Percentiles rank a stretch among this genome's conserved stretches.
phyloP scores from a whole-genome alignment of 305 asterid genomes.

The Fraxinus platypoda region DNA sequence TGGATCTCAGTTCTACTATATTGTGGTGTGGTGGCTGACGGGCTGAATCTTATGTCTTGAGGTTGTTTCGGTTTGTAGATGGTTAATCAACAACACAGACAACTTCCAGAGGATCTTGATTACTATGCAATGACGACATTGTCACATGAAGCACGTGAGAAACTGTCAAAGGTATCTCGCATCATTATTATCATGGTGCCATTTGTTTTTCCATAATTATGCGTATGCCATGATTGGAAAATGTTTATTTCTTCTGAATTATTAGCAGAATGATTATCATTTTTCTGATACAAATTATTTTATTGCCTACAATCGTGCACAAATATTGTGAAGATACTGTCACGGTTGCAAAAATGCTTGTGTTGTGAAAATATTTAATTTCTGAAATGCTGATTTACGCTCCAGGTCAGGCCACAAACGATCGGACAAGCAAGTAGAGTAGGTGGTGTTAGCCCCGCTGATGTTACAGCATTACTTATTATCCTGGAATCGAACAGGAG shows the following conservation, averaged over 20 bases:
- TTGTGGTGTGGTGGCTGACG: conserved; percentile 3
- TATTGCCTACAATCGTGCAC: neutral
- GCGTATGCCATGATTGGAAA: neutral
- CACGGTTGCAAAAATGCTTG: neutral
- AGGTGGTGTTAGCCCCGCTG: conserved; percentile 99
- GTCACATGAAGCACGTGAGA: conserved; percentile 94
- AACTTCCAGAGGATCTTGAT: conserved; percentile 76
- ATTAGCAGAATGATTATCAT: neutral
- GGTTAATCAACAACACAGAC: conserved; percentile 81
- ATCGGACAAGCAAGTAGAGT: conserved; percentile 98
- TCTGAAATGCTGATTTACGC: neutral
- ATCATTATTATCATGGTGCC: neutral
- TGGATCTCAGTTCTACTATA: conserved; percentile 1
- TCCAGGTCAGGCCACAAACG: conserved; percentile 93
- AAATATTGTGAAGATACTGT: neutral
- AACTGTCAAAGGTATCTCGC: conserved; percentile 76
- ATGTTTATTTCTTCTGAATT: neutral
- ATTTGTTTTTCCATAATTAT: neutral
- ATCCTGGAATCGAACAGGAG: conserved; percentile 85
- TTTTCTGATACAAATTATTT: neutral
- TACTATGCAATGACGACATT: conserved; percentile 73
- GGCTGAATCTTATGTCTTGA: conserved; percentile 18
- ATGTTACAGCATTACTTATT: conserved; percentile 88
- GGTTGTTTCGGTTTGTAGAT: conserved; percentile 50
- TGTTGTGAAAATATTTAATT: neutral